These are phyloP conservation scores for Favolaschia claudopus DNA, from an alignment of 768 basidiomycete species.

Conservation along the genomic window DNA sequence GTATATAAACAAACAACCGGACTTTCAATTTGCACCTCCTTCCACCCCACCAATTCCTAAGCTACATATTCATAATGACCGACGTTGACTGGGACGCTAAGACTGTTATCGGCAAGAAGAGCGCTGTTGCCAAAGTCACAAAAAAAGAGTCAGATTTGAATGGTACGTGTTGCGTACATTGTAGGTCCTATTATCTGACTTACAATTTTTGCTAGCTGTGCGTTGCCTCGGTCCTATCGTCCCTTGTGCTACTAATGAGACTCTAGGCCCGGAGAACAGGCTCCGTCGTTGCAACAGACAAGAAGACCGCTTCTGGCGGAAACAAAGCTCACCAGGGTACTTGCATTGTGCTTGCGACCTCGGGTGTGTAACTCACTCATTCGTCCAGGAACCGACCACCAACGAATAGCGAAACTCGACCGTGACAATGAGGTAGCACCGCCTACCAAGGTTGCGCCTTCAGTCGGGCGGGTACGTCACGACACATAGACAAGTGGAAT, in stretches of 20 bases:
- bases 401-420: constrained; percentile 92
- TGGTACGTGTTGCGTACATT: constrained; percentile 44
- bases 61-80: constrained; percentile 54
- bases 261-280: constrained; percentile 78
- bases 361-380: neutral
- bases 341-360: constrained; percentile 24
- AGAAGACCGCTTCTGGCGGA: constrained; percentile 69
- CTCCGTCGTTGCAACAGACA: constrained; percentile 83
- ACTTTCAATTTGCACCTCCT: neutral
- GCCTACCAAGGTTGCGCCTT: constrained; percentile 77
- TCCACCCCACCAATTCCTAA: neutral
- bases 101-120: constrained; percentile 74
- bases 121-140: constrained; percentile 67
- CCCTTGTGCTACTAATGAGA: neutral
- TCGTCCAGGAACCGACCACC: constrained; percentile 90
- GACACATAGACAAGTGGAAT: constrained; percentile 10
- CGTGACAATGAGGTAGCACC: constrained; percentile 96
- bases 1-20: too few relatives aligned
- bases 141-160: constrained; percentile 66
- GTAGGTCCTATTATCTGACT: constrained; percentile 16
- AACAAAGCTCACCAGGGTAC: constrained; percentile 84
- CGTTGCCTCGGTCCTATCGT: constrained; percentile 31
- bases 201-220: constrained; percentile 57
- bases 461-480: constrained; percentile 72
- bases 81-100: constrained; percentile 78